Conservation (phyloP, 441 rosid genomes). For the Adansonia grandidieri region DNA sequence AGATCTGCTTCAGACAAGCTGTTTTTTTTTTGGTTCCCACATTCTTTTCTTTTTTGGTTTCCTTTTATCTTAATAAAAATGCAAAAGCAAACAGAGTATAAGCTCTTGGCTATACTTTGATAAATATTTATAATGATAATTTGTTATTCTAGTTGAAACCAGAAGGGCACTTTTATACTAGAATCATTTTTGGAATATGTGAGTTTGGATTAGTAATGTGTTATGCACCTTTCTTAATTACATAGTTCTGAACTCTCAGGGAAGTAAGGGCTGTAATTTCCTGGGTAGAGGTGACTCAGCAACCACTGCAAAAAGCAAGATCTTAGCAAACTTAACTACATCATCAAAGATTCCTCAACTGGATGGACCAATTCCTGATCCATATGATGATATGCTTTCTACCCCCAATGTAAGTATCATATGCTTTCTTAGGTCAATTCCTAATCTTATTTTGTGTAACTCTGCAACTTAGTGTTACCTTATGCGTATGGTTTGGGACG, state of each 20-base stretch:
- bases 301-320: conserved; percentile 36
- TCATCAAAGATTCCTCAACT: conserved; percentile 72
- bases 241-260: conserved; percentile 43
- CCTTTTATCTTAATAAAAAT: not conserved
- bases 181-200: not conserved
- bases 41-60: not conserved
- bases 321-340: conserved; percentile 35
- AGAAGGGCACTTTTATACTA: not conserved
- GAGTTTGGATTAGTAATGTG: not conserved
- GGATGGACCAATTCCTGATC: conserved; percentile 95
- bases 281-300: conserved; percentile 27
- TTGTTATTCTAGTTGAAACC: not conserved
- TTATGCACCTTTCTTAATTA: not conserved
- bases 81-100: not conserved
- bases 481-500: not conserved
- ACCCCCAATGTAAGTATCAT: conserved; percentile 82
- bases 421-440: not conserved
- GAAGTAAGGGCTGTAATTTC: conserved; percentile 36
- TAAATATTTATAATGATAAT: not conserved
- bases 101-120: not conserved
- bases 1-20: not conserved
- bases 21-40: not conserved
- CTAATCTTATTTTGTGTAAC: conserved; percentile 1
- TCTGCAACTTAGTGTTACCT: not conserved
- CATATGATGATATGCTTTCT: conserved; percentile 88